Evolutionary conservation across 345 rosid species (phyloP).

Genomic region (Linum usitatissimum): DNA sequence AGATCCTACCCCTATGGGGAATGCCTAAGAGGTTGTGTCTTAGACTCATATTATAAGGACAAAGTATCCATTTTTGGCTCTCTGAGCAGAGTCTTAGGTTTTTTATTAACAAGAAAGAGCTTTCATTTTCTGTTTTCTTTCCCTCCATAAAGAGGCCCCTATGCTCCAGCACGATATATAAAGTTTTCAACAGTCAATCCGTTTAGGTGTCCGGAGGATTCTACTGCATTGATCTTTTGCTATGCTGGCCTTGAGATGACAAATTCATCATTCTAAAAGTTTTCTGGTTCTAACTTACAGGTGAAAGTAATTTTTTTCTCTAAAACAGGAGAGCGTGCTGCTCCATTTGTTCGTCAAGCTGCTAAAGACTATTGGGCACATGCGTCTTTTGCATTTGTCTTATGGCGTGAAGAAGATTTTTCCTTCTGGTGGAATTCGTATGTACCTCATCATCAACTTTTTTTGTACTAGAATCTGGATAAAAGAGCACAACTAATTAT

Average conservation of each 20-base stretch:
- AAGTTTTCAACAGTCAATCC: not conserved
- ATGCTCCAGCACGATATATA: no score
- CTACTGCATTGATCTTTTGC: not conserved
- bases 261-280: constrained; percentile 9
- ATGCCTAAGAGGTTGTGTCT: no score
- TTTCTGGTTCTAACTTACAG: constrained; percentile 28
- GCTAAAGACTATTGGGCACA: constrained; percentile 65
- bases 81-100: not conserved
- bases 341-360: constrained; percentile 67
- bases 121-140: not conserved
- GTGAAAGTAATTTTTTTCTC: constrained; percentile 89
- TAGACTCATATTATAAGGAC: not conserved
- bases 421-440: constrained; percentile 92
- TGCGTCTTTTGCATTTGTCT: constrained; percentile 64
- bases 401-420: constrained; percentile 88
- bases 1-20: no score
- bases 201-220: not conserved
- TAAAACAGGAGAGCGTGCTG: constrained; percentile 84
- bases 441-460: constrained; percentile 23
- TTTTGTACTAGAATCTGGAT: no score
- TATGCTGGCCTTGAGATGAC: not conserved
- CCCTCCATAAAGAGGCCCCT: not conserved
- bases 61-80: not conserved
- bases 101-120: not conserved
- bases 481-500: no score